phyloP scores from a whole-genome alignment of 2,329 filamentous ascomycete species.

The Aspergillus chevalieri region DNA sequence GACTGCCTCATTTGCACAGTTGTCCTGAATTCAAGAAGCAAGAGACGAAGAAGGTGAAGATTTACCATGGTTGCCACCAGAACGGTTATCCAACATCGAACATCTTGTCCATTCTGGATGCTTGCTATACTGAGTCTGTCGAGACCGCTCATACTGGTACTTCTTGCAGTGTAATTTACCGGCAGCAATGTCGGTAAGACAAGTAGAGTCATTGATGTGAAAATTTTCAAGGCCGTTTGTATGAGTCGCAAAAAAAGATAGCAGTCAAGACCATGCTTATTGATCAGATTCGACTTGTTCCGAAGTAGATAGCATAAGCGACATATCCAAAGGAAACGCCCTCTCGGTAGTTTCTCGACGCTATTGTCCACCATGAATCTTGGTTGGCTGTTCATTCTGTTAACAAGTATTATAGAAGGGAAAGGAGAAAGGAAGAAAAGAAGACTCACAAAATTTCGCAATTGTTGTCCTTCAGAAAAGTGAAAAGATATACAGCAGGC shows the following conservation, averaged over 20 bases:
- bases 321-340: slow-evolving; percentile 23
- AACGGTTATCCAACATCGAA: slow-evolving; percentile 28
- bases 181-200: slow-evolving; percentile 22
- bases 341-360: slow-evolving; percentile 18
- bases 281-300: slow-evolving; percentile 13
- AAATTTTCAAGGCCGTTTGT: slow-evolving; percentile 21
- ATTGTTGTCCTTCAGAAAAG: slow-evolving; percentile 16
- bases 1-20: slow-evolving; percentile 23
- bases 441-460: slow-evolving; percentile 1
- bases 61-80: slow-evolving; percentile 19
- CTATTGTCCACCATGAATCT: not conserved
- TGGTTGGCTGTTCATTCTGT: slow-evolving; percentile 4
- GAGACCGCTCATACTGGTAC: slow-evolving; percentile 22
- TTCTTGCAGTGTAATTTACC: slow-evolving; percentile 21
- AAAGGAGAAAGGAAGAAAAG: not conserved
- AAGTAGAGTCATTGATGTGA: slow-evolving; percentile 20
- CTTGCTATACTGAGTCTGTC: slow-evolving; percentile 27
- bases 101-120: slow-evolving; percentile 19
- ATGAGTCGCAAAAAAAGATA: slow-evolving; percentile 24
- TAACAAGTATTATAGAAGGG: not conserved
- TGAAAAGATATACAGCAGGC: slow-evolving; percentile 24
- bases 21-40: slow-evolving; percentile 24
- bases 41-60: slow-evolving; percentile 24
- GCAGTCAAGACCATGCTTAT: slow-evolving; percentile 22
- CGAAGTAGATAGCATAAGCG: slow-evolving; percentile 5